phyloP scores from a whole-genome alignment of 495 filamentous ascomycete species.

The Penicillium ucsense region DNA sequence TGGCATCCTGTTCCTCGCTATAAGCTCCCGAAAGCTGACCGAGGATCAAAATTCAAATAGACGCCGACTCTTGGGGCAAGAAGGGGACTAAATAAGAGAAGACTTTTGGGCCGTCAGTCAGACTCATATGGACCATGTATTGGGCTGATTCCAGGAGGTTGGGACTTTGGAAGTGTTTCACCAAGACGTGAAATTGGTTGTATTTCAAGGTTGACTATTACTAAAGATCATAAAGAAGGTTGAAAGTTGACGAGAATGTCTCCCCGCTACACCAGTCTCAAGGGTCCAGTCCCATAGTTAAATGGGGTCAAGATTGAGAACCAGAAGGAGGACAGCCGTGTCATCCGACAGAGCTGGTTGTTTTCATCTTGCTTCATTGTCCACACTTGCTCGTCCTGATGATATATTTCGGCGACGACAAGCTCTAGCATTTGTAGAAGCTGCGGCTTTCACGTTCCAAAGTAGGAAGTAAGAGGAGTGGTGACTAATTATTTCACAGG shows the following conservation, averaged over 20 bases:
- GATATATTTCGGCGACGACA: slow-evolving; percentile 45
- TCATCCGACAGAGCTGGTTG: slow-evolving; percentile 10
- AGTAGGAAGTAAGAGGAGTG: not conserved
- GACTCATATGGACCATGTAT: no score
- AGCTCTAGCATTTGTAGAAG: slow-evolving; percentile 61
- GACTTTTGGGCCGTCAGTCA: no score
- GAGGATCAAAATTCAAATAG: slow-evolving; percentile 7
- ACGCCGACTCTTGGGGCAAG: slow-evolving; percentile 43
- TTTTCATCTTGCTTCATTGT: slow-evolving; percentile 56
- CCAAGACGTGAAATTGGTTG: not conserved
- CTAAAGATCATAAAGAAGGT: no score
- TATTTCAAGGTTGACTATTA: no score
- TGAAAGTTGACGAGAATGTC: slow-evolving; percentile 12
- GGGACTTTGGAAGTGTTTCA: not conserved
- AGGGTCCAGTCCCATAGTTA: slow-evolving; percentile 42
- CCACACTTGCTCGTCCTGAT: slow-evolving; percentile 54
- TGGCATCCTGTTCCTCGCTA: not conserved
- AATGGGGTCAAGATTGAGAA: slow-evolving; percentile 39
- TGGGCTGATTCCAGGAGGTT: not conserved
- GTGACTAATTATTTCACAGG: no score
- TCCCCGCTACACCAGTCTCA: slow-evolving; percentile 34
- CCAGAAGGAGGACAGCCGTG: slow-evolving; percentile 31
- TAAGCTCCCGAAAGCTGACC: slow-evolving; percentile 2
- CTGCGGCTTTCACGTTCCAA: slow-evolving; percentile 7
- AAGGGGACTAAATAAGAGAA: no score